phyloP scores from a whole-genome alignment of 257 asterid species.

The Forsythia viridissima region DNA sequence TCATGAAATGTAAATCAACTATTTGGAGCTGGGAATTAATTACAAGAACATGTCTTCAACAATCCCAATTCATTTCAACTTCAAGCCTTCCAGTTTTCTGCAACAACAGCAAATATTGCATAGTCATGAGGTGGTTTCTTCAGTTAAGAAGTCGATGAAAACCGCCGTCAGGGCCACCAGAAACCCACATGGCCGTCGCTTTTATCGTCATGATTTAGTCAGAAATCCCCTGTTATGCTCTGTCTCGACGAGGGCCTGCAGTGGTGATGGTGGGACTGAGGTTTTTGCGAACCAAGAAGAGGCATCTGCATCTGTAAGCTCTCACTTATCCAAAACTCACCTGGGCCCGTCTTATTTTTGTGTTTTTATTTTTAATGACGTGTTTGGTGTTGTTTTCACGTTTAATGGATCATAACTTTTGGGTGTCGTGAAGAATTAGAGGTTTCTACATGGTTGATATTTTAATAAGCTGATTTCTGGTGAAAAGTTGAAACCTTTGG shows the following conservation, averaged over 20 bases:
- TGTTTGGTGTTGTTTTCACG: background rate
- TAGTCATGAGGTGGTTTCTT: slow-evolving; percentile 26
- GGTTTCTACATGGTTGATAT: background rate
- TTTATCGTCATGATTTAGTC: slow-evolving; percentile 11
- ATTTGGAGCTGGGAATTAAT: background rate
- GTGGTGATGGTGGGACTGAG: slow-evolving; percentile 51
- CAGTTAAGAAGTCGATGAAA: slow-evolving; percentile 24
- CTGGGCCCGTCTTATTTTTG: slow-evolving; percentile 16
- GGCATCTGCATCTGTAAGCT: slow-evolving; percentile 55
- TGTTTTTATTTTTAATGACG: background rate
- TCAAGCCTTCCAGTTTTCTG: slow-evolving; percentile 42
- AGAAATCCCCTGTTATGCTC: slow-evolving; percentile 31
- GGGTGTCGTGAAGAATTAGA: background rate
- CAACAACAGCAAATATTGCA: slow-evolving; percentile 21
- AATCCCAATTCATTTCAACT: slow-evolving; percentile 46
- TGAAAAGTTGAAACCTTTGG: no score
- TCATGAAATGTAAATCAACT: background rate
- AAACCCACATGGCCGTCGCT: slow-evolving; percentile 6
- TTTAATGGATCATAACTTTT: background rate
- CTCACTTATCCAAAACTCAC: background rate
- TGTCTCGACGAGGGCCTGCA: slow-evolving; percentile 42
- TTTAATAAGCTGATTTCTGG: background rate
- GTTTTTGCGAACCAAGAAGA: slow-evolving; percentile 37
- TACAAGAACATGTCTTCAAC: slow-evolving; percentile 38
- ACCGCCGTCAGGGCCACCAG: background rate